phyloP scores from a whole-genome alignment of 805 yeast species.

The Zygotorulaspora danielsina region DNA sequence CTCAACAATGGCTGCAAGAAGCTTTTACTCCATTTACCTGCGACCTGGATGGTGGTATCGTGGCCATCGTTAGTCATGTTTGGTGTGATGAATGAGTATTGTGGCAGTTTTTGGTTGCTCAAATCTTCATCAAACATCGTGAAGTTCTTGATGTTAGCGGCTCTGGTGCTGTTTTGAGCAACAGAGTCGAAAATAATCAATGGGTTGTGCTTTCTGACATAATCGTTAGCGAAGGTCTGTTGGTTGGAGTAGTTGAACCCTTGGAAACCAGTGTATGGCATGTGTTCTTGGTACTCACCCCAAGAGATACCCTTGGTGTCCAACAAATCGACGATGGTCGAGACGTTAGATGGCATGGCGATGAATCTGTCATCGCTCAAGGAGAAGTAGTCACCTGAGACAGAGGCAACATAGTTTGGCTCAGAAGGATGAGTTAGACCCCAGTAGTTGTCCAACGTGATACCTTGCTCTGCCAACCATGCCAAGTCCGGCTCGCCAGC shows the following conservation, averaged over 20 bases:
- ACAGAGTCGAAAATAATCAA: constrained; percentile 42
- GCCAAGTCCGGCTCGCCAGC: constrained; percentile 42
- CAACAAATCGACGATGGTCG: constrained; percentile 46
- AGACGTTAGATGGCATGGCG: constrained; percentile 43
- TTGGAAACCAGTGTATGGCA: constrained; percentile 49
- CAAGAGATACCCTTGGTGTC: constrained; percentile 46
- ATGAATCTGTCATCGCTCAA: constrained; percentile 45
- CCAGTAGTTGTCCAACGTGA: constrained; percentile 48
- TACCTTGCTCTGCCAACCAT: constrained; percentile 43
- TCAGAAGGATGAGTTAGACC: constrained; percentile 51
- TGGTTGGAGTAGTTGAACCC: constrained; percentile 46
- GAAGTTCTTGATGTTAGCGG: constrained; percentile 45
- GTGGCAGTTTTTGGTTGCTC: constrained; percentile 42
- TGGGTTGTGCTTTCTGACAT: constrained; percentile 52
- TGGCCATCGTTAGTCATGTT: constrained; percentile 53
- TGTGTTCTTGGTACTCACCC: constrained; percentile 52
- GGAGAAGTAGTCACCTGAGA: constrained; percentile 50
- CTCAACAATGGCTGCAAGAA: constrained; percentile 43
- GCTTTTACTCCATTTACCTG: constrained; percentile 44
- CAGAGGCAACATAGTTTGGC: constrained; percentile 50
- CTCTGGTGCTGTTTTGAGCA: constrained; percentile 36
- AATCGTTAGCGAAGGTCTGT: constrained; percentile 42
- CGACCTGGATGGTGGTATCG: constrained; percentile 43
- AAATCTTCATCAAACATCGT: constrained; percentile 43
- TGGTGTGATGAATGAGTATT: constrained; percentile 52